A percentile compares a stretch with the other conserved stretches of the same genome.
Evolutionary conservation across 257 asterid species (phyloP).

Genomic region (Linderniella brevidens): DNA sequence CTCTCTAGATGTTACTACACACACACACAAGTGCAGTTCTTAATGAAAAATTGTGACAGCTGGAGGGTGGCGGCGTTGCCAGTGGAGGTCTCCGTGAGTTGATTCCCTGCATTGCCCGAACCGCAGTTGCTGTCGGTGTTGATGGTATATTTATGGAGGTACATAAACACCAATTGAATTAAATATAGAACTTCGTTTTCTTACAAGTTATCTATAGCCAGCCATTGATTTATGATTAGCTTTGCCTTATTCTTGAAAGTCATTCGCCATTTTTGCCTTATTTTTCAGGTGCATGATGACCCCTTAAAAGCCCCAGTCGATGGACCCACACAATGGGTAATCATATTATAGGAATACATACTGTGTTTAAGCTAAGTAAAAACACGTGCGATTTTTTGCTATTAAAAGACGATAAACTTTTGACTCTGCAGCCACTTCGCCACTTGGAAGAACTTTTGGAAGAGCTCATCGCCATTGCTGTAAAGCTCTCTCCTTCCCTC

Average conservation of each 20-base stretch:
- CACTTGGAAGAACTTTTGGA: conserved; percentile 79
- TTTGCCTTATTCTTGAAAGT: not conserved
- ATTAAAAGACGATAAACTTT: not conserved
- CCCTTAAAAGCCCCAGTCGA: conserved; percentile 91
- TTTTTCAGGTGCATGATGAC: conserved; percentile 82
- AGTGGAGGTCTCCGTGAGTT: conserved; percentile 98
- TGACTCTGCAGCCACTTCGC: conserved; percentile 59
- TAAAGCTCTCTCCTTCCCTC: conserved; percentile 19
- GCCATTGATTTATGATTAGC: not conserved
- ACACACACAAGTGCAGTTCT: not conserved
- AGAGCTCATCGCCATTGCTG: conserved; percentile 73
- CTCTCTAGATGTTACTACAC: not conserved
- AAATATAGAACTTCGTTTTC: conserved; percentile 5
- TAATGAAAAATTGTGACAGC: conserved; percentile 19
- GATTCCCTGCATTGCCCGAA: conserved; percentile 91
- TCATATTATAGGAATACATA: conserved; percentile 2
- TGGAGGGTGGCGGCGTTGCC: conserved; percentile 98
- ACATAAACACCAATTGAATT: not conserved
- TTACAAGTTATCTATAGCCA: not conserved
- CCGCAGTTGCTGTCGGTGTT: conserved; percentile 94
- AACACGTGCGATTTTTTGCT: no score
- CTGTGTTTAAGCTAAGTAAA: no score
- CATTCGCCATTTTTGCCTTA: no score
- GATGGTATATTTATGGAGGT: conserved; percentile 99
- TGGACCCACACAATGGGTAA: conserved; percentile 99